These are phyloP conservation scores for Eutypa lata DNA, from an alignment of 2,329 filamentous ascomycete genomes.

Conservation along the genomic window DNA sequence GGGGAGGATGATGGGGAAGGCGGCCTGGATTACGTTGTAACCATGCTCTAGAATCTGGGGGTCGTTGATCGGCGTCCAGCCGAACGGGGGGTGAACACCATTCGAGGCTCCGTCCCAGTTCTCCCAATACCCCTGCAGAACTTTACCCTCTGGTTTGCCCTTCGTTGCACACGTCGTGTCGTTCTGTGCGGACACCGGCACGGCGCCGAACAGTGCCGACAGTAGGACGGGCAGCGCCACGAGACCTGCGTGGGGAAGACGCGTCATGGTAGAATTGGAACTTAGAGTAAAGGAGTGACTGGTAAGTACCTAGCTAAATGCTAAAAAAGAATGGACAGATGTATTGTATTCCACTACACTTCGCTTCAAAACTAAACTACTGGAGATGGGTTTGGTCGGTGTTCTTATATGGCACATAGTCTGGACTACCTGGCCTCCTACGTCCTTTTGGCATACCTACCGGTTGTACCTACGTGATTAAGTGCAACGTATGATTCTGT, in stretches of 20 bases:
- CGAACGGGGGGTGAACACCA: slow-evolving; percentile 30
- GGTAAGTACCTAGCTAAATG: not conserved
- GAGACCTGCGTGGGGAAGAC: not conserved
- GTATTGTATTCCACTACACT: not conserved
- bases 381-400: not conserved
- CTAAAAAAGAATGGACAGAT: not conserved
- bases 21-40: slow-evolving; percentile 33
- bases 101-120: slow-evolving; percentile 33
- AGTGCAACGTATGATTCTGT: not conserved
- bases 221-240: not conserved
- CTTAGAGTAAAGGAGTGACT: not conserved
- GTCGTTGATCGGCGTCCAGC: slow-evolving; percentile 31
- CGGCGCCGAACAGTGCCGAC: slow-evolving; percentile 1
- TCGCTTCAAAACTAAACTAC: not conserved
- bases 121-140: slow-evolving; percentile 34
- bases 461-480: not conserved
- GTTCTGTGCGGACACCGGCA: slow-evolving; percentile 10
- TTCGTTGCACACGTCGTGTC: slow-evolving; percentile 31
- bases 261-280: not conserved
- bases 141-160: slow-evolving; percentile 29
- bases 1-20: slow-evolving; percentile 32
- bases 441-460: too few species aligned
- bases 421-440: not conserved
- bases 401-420: not conserved
- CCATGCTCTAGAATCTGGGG: slow-evolving; percentile 26